Evolutionary conservation across 2,329 filamentous ascomycete genomes (phyloP).

Genomic region (Alternaria ethzedia): DNA sequence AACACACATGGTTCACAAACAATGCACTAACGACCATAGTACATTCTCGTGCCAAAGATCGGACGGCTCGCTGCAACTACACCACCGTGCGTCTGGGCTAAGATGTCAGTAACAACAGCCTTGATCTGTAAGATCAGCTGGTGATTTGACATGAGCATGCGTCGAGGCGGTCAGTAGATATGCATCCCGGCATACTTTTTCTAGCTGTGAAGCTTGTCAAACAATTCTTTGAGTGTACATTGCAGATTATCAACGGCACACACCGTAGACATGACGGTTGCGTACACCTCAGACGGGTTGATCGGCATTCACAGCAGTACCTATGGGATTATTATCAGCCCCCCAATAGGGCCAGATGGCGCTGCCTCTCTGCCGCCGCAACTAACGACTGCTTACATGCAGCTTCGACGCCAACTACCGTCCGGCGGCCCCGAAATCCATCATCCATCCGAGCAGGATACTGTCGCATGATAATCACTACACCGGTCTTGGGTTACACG

Average conservation of each 20-base stretch:
- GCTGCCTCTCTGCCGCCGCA: background rate
- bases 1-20: background rate
- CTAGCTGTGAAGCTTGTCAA: background rate
- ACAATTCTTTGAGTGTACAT: background rate
- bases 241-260: background rate
- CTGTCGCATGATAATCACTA: background rate
- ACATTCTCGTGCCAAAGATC: slow-evolving; percentile 3
- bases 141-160: background rate
- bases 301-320: background rate
- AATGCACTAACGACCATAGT: background rate
- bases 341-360: background rate
- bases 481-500: background rate
- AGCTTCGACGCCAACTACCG: background rate
- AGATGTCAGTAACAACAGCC: background rate
- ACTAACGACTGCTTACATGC: background rate
- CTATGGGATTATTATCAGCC: background rate
- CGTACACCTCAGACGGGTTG: background rate
- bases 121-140: slow-evolving; percentile 1
- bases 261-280: background rate
- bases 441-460: background rate
- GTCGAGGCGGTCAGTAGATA: background rate
- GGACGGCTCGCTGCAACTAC: slow-evolving; percentile 2
- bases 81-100: slow-evolving; percentile 1
- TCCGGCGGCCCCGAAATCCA: background rate
- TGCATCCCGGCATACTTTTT: background rate